Base-by-base conservation (phyloP, 805 yeast genomes). In the Teunomyces panamensis region DNA sequence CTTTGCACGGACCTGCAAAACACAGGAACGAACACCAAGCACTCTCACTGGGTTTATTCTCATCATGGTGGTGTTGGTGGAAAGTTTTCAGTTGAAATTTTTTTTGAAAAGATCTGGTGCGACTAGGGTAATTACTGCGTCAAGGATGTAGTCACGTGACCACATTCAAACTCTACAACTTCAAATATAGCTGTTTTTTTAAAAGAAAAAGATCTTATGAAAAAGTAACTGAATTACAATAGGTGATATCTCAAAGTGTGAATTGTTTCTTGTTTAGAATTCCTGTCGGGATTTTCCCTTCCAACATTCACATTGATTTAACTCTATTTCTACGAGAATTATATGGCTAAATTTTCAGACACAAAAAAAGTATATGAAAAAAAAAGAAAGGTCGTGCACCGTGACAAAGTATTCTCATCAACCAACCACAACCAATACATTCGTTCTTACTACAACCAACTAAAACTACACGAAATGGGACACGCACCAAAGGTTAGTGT, bases 401-500 rank as follows among this genome's bases (percentile, higher is more conserved):
- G 10, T 3, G 11, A 24, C 42, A 32, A 47, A 11, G 9, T 13
- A 27, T n/a, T 13, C 20, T 29, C 28, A 37, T 27, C 49, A 47
- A 47, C 49, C 49, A 47, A 37, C 44, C 41, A 37, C 30, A 43
- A 47, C 46, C 41, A 54, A 30, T 33, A 37, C 39, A 35, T 35
- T 35, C 39, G 39, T 35, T 35, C 39, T 35, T 35, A 35, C 41
- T 20, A 36, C 39, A 24, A n/a, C 17, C 13, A 47, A 30, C 32
- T 28, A 28, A 7, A 24, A 16, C 32, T n/a, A 32, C 20, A 14
- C 30, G 48, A 26, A 35, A 55, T 50, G 53, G 54, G 51, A 44
- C 75, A 72, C 60, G 69, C 72, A 36, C 74, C 75, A n/a, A 61
- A 64, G 47, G 59, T 73, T 46, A 71, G 68, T 56, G 52, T 59